A percentile compares a stretch with the other conserved stretches of the same genome.
Evolutionary conservation across 768 basidiomycete species (phyloP).

Genomic region (Cyathus striatus): DNA sequence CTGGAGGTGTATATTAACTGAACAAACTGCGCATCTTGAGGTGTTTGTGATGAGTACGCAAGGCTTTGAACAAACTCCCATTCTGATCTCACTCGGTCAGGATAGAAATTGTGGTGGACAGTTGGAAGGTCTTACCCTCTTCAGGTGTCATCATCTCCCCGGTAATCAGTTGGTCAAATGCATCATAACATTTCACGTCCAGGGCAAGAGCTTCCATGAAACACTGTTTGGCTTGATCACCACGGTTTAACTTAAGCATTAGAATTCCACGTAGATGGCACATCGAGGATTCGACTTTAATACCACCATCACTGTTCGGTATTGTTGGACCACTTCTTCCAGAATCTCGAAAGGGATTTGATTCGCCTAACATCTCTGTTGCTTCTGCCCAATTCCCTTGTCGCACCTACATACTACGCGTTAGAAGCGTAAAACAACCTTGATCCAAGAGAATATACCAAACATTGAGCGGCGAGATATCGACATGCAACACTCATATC

Average conservation of each 20-base stretch:
- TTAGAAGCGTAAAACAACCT: too few relatives aligned
- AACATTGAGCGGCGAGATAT: constrained; percentile 94
- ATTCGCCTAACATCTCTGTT: constrained; percentile 87
- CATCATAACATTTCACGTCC: constrained; percentile 96
- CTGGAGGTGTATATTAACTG: constrained; percentile 89
- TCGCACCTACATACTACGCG: constrained; percentile 62
- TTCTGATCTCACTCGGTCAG: constrained; percentile 62
- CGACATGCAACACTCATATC: constrained; percentile 95
- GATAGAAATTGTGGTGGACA: constrained; percentile 2
- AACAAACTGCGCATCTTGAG: constrained; percentile 88
- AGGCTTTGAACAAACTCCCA: constrained; percentile 94
- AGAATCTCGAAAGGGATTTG: constrained; percentile 82
- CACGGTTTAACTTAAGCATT: constrained; percentile 90
- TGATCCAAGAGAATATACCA: constrained; percentile 47
- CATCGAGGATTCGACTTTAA: constrained; percentile 98
- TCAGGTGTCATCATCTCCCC: constrained; percentile 96
- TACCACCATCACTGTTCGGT: constrained; percentile 85
- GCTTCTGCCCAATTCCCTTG: constrained; percentile 93
- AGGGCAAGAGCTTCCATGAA: constrained; percentile 94
- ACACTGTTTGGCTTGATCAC: constrained; percentile 86
- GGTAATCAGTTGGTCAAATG: constrained; percentile 84
- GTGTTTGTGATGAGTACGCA: constrained; percentile 76
- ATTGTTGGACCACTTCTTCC: constrained; percentile 66
- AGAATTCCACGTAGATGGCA: constrained; percentile 90
- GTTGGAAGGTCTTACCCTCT: constrained; percentile 64